Evolutionary conservation across 2,329 filamentous ascomycete species (phyloP).

Genomic region (Colletotrichum spinosum): DNA sequence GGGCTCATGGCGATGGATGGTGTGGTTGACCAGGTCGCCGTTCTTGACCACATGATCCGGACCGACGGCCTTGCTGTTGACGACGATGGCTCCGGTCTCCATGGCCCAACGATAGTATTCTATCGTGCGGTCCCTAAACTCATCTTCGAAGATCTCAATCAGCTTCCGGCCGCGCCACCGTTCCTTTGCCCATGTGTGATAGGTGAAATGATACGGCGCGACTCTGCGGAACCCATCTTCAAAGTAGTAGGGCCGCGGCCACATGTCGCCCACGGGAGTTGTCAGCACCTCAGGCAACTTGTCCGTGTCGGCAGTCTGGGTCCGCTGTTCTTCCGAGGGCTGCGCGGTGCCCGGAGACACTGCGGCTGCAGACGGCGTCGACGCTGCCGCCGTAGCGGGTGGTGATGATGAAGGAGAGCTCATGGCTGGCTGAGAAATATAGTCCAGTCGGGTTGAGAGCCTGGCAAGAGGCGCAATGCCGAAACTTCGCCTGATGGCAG

Average conservation of each 20-base stretch:
- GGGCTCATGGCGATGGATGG: constrained; percentile 93
- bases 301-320: constrained; percentile 11
- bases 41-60: constrained; percentile 82
- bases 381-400: neutral
- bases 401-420: neutral
- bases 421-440: constrained; percentile 22
- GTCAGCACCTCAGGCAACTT: constrained; percentile 42
- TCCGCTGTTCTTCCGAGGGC: neutral
- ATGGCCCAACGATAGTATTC: constrained; percentile 93
- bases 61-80: constrained; percentile 80
- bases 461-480: constrained; percentile 24
- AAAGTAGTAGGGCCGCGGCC: constrained; percentile 80
- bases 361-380: neutral
- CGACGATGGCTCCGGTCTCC: constrained; percentile 78
- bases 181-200: constrained; percentile 95
- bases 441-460: constrained; percentile 22
- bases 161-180: constrained; percentile 87
- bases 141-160: constrained; percentile 88
- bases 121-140: constrained; percentile 88
- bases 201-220: constrained; percentile 89
- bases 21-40: constrained; percentile 92
- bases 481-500: constrained; percentile 17
- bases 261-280: constrained; percentile 51
- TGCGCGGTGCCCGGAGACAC: neutral
- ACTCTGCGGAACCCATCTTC: constrained; percentile 87